Percentiles rank a stretch among this genome's conserved stretches.
phyloP scores from a whole-genome alignment of 2,329 filamentous ascomycete species.

The Pseudodiploospora longispora region DNA sequence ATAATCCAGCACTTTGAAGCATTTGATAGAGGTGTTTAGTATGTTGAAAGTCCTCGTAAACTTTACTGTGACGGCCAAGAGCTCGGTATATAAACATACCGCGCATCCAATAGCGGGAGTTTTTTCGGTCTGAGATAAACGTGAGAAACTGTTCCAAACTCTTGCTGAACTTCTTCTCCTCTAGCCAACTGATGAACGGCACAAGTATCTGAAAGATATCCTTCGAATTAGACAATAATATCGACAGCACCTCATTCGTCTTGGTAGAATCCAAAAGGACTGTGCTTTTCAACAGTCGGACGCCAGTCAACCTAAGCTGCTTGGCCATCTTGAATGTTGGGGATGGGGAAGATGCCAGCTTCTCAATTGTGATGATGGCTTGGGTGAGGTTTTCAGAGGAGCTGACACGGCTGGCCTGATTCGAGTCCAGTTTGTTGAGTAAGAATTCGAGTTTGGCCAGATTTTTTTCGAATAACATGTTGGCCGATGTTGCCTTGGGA shows the following conservation, averaged over 20 bases:
- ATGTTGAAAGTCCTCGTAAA: conserved; percentile 4
- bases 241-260: conserved; percentile 13
- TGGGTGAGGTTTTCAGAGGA: background rate
- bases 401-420: too few species aligned
- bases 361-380: conserved; percentile 9
- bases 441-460: too few species aligned
- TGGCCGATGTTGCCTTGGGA: too few species aligned
- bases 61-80: conserved; percentile 5
- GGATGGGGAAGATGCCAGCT: conserved; percentile 9
- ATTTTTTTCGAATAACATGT: too few species aligned
- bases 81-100: conserved; percentile 11
- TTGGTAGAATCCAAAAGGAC: conserved; percentile 11
- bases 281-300: conserved; percentile 17
- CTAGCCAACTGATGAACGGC: conserved; percentile 5
- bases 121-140: conserved; percentile 7
- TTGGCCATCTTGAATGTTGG: conserved; percentile 7
- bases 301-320: conserved; percentile 11
- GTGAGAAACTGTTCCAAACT: conserved; percentile 8
- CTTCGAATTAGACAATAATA: conserved; percentile 13
- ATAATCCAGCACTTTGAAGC: conserved; percentile 22
- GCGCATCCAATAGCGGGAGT: conserved; percentile 7
- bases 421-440: too few species aligned
- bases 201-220: conserved; percentile 14
- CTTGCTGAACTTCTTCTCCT: conserved; percentile 5
- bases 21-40: conserved; percentile 19